Evolutionary conservation across 345 rosid genomes (phyloP).

Genomic region (Eucalyptus cladocalyx): DNA sequence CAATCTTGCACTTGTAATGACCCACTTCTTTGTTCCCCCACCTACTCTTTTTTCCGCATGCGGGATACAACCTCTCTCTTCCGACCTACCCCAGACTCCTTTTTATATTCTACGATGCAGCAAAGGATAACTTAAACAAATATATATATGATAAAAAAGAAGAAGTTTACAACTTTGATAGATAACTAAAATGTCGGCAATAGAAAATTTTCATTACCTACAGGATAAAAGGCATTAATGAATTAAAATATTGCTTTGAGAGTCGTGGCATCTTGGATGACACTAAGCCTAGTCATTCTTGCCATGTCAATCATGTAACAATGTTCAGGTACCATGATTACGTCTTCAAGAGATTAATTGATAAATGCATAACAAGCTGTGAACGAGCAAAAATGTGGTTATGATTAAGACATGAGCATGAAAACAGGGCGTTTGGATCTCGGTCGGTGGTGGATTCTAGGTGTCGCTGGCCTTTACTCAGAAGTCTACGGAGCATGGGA

Average conservation of each 20-base stretch:
- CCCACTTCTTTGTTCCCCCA: not conserved
- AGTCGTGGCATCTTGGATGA: not conserved
- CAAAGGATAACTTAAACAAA: not conserved
- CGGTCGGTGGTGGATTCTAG: not conserved
- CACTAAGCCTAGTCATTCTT: not conserved
- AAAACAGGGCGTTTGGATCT: not conserved
- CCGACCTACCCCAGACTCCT: not conserved
- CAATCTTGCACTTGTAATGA: not conserved
- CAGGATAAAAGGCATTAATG: not conserved
- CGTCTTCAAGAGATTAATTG: not conserved
- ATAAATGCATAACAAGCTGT: not conserved
- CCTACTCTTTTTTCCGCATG: not conserved
- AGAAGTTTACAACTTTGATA: not conserved
- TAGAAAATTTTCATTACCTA: not conserved
- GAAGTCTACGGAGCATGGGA: not conserved
- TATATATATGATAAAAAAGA: not conserved
- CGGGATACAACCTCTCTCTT: not conserved
- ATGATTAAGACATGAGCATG: not conserved
- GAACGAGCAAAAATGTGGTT: fast-evolving
- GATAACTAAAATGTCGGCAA: not conserved
- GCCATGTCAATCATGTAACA: not conserved
- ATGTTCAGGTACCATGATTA: not conserved
- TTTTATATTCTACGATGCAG: not conserved
- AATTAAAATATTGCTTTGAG: not conserved
- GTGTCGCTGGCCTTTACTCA: not conserved